Evolutionary conservation across 2,329 filamentous ascomycete genomes (phyloP).

Genomic region (Xenosphaeropsis pyriputrescens): DNA sequence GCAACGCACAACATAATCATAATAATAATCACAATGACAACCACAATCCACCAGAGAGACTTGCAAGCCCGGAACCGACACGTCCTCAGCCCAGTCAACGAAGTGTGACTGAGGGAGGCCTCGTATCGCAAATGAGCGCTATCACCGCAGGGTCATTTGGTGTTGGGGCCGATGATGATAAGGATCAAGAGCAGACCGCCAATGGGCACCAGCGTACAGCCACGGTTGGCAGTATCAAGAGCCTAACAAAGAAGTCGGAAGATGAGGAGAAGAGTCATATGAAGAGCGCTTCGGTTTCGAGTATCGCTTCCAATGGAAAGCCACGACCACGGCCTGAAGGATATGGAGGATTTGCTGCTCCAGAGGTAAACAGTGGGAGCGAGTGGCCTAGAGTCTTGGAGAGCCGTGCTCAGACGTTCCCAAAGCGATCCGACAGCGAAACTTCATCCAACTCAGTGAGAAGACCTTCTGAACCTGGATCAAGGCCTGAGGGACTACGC

Average conservation of each 20-base stretch:
- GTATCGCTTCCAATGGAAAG: too few relatives aligned
- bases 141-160: constrained; percentile 56
- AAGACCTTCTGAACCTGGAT: constrained; percentile 6
- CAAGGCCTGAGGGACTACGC: constrained; percentile 2
- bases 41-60: neutral
- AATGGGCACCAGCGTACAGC: constrained; percentile 14
- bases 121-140: constrained; percentile 48
- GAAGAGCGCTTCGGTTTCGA: too few relatives aligned
- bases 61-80: constrained; percentile 20
- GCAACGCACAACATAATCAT: constrained; percentile 3
- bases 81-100: constrained; percentile 34
- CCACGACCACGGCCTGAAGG: constrained; percentile 26
- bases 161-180: constrained; percentile 21
- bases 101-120: constrained; percentile 22
- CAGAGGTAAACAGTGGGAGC: constrained; percentile 14
- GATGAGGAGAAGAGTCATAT: too few relatives aligned
- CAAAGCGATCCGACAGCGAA: neutral
- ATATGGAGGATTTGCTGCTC: constrained; percentile 42
- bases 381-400: constrained; percentile 15
- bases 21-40: constrained; percentile 1
- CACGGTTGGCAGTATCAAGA: constrained; percentile 8
- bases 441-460: constrained; percentile 8
- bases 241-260: neutral
- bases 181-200: constrained; percentile 8
- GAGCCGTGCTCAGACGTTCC: neutral